Percentiles rank a stretch among this genome's conserved stretches.
phyloP scores from a whole-genome alignment of 306 rosid genomes.

The Sicyos edulis region DNA sequence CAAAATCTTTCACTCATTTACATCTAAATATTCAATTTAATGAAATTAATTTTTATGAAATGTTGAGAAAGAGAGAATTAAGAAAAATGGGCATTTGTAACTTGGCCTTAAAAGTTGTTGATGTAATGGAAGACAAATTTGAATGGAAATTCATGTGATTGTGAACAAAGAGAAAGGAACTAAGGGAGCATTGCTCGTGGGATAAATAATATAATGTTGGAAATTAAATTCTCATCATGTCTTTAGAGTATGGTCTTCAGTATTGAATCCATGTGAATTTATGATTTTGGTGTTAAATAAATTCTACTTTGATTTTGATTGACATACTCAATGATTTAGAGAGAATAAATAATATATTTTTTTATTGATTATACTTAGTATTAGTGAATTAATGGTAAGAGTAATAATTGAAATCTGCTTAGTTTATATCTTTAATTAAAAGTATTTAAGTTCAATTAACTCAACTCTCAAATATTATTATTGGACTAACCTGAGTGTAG shows the following conservation, averaged over 20 bases:
- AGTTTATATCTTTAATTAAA: too few relatives aligned
- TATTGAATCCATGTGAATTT: slow-evolving; percentile 2
- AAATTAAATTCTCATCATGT: neutral
- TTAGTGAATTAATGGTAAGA: too few relatives aligned
- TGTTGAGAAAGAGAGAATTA: neutral
- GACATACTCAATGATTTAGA: neutral
- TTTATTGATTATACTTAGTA: neutral
- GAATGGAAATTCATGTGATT: neutral
- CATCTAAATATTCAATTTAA: too few relatives aligned
- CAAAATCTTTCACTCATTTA: too few relatives aligned
- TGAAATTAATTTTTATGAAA: neutral
- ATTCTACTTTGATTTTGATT: neutral
- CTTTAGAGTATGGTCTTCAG: neutral
- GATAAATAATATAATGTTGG: neutral
- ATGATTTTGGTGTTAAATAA: neutral
- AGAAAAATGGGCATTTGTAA: neutral
- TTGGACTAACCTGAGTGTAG: too few relatives aligned
- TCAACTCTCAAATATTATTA: too few relatives aligned
- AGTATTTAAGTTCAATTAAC: too few relatives aligned
- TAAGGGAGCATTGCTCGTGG: neutral
- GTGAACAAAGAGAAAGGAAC: neutral
- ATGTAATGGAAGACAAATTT: neutral
- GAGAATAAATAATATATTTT: neutral
- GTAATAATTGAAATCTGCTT: too few relatives aligned
- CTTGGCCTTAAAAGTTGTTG: neutral